Evolutionary conservation across 73 alveolate species (phyloP).

Genomic region (Tetrahymena thermophila): DNA sequence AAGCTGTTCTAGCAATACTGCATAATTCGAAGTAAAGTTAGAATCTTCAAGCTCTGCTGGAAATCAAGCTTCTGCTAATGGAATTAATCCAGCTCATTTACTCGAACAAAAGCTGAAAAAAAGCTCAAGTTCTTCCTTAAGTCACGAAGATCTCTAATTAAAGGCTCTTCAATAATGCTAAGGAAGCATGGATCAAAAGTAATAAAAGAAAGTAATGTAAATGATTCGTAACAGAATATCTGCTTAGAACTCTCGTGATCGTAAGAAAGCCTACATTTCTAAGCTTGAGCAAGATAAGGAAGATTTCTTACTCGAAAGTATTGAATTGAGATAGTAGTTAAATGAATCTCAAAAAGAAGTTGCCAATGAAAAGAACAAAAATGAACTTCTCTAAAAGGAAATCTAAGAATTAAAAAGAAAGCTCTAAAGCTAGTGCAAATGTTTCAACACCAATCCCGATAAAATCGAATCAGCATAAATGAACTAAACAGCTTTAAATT

Average conservation of each 20-base stretch:
- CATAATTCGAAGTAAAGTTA: neutral
- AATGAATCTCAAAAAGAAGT: neutral
- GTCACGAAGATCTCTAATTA: neutral
- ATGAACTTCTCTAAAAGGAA: neutral
- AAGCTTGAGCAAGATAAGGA: neutral
- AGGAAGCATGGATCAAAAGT: neutral
- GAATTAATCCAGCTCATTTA: neutral
- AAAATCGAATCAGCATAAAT: neutral
- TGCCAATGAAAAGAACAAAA: neutral
- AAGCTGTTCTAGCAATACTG: neutral
- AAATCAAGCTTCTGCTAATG: neutral
- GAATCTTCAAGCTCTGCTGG: neutral
- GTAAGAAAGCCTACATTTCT: neutral
- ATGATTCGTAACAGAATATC: neutral
- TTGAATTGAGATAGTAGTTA: neutral
- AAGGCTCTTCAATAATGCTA: neutral
- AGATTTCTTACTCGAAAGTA: neutral
- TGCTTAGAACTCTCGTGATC: slow-evolving; percentile 2
- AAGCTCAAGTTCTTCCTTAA: neutral
- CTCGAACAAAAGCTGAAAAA: neutral
- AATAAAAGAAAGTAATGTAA: neutral
- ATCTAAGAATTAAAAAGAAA: neutral
- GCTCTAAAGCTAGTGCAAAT: neutral
- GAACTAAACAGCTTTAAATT: neutral
- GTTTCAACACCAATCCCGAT: neutral